A percentile compares a stretch with the other conserved stretches of the same genome.
These are phyloP conservation scores for Hebeloma cylindrosporum DNA, from an alignment of 768 basidiomycete genomes.

Conservation along the genomic window DNA sequence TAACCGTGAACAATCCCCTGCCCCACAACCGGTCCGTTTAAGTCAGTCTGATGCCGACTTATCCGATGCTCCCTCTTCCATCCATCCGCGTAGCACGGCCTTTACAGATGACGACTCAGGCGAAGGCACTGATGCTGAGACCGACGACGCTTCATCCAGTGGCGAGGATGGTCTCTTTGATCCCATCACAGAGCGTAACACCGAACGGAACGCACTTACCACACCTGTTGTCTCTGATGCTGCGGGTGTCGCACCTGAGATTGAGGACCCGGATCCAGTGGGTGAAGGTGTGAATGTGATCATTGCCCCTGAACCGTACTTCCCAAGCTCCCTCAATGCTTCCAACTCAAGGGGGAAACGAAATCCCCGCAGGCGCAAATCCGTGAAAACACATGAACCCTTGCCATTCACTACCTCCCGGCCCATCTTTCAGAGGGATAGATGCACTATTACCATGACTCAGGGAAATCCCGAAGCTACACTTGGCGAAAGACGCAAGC, in stretches of 20 bases:
- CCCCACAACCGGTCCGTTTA: constrained; percentile 57
- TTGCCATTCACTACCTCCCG: constrained; percentile 68
- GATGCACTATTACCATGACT: constrained; percentile 85
- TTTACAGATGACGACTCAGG: constrained; percentile 61
- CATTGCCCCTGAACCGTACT: constrained; percentile 81
- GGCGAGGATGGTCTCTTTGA: constrained; percentile 68
- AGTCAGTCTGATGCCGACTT: constrained; percentile 62
- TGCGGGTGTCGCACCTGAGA: constrained; percentile 38
- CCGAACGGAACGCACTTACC: constrained; percentile 74
- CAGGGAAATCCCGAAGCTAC: constrained; percentile 79
- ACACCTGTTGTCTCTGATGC: constrained; percentile 29
- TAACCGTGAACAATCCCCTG: constrained; percentile 55
- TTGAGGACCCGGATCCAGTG: constrained; percentile 77
- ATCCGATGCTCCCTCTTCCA: constrained; percentile 53
- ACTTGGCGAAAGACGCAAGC: constrained; percentile 52
- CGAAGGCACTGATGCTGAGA: constrained; percentile 56
- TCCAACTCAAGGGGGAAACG: constrained; percentile 39
- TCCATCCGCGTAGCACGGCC: constrained; percentile 63
- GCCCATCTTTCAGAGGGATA: constrained; percentile 85
- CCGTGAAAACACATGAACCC: constrained; percentile 60
- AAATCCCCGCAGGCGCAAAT: constrained; percentile 58
- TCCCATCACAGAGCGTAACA: constrained; percentile 83
- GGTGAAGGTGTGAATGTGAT: constrained; percentile 93
- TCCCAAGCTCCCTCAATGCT: constrained; percentile 67
- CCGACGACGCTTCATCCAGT: constrained; percentile 54